phyloP scores from a whole-genome alignment of 2,329 filamentous ascomycete species.

The Sclerotinia glacialis region DNA sequence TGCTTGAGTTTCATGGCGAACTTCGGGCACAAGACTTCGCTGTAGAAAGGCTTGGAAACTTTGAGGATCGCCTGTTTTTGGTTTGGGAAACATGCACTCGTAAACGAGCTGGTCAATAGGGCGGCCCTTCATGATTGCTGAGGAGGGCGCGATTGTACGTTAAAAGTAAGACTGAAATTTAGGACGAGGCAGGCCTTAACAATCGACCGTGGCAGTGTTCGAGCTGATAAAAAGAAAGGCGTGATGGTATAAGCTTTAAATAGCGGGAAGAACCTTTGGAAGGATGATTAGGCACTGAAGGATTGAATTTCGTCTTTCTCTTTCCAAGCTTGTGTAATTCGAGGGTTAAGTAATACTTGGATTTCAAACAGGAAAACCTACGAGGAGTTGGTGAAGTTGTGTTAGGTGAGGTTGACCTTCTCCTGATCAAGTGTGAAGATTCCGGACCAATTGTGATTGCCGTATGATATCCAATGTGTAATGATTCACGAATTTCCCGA shows the following conservation, averaged over 20 bases:
- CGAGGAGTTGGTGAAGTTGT: not conserved
- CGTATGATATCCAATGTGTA: constrained; percentile 11
- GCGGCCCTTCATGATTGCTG: constrained; percentile 59
- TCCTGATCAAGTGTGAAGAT: not conserved
- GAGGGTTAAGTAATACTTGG: not conserved
- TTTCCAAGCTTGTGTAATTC: constrained; percentile 5
- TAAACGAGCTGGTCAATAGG: constrained; percentile 71
- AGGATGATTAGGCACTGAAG: constrained; percentile 18
- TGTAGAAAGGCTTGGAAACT: constrained; percentile 69
- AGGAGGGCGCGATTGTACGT: constrained; percentile 18
- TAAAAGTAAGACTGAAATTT: constrained; percentile 8
- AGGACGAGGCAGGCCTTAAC: constrained; percentile 12
- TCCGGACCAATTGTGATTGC: constrained; percentile 5
- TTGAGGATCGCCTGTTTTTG: constrained; percentile 64
- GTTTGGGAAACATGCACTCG: constrained; percentile 68
- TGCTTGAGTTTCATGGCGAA: constrained; percentile 68
- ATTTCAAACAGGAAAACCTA: not conserved
- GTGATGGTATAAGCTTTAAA: not conserved
- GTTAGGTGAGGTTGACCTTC: not conserved
- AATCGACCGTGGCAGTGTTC: constrained; percentile 10
- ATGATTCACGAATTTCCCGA: constrained; percentile 5
- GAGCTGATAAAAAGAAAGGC: constrained; percentile 9
- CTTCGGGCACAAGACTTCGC: constrained; percentile 67
- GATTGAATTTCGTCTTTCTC: not conserved
- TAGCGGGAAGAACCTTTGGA: constrained; percentile 11